Conservation (phyloP, 768 basidiomycete species). For the Termitomyces sp. region DNA sequence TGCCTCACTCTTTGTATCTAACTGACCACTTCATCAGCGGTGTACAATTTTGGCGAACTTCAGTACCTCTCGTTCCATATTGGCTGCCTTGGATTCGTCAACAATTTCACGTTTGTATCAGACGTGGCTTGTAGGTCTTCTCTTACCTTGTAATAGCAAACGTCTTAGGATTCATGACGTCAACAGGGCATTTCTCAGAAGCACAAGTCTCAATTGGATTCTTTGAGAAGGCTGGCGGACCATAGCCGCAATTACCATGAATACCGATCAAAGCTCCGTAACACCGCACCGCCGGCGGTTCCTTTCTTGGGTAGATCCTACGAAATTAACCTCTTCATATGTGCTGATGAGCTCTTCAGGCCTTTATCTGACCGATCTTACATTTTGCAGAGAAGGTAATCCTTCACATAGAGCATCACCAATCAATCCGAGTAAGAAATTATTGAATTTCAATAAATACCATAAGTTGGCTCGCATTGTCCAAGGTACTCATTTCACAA, state of each 20-base stretch:
- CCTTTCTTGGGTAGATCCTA: constrained; percentile 81
- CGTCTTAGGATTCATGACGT: neutral
- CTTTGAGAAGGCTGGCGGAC: constrained; percentile 81
- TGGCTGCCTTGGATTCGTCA: constrained; percentile 93
- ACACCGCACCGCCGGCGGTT: constrained; percentile 86
- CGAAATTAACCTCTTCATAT: constrained; percentile 4
- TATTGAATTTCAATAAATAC: constrained; percentile 97
- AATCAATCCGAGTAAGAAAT: constrained; percentile 61
- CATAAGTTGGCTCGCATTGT: constrained; percentile 84
- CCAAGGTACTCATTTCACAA: constrained; percentile 46
- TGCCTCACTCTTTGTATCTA: neutral
- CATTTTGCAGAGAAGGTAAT: constrained; percentile 95
- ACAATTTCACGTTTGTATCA: constrained; percentile 88
- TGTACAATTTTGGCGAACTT: constrained; percentile 83
- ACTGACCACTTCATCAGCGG: constrained; percentile 46
- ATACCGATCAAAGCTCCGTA: constrained; percentile 83
- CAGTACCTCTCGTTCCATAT: constrained; percentile 86
- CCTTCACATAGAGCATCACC: constrained; percentile 80
- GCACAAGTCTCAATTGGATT: constrained; percentile 72
- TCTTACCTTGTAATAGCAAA: neutral
- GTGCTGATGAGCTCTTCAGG: constrained; percentile 33
- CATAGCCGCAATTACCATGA: constrained; percentile 87
- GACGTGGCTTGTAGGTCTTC: constrained; percentile 79
- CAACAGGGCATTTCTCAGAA: constrained; percentile 78
- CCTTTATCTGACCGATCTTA: constrained; percentile 86